Evolutionary conservation across 306 rosid species (phyloP), one percentile per base, ranked within the genome.

Genomic region (Vigna angularis): DNA sequence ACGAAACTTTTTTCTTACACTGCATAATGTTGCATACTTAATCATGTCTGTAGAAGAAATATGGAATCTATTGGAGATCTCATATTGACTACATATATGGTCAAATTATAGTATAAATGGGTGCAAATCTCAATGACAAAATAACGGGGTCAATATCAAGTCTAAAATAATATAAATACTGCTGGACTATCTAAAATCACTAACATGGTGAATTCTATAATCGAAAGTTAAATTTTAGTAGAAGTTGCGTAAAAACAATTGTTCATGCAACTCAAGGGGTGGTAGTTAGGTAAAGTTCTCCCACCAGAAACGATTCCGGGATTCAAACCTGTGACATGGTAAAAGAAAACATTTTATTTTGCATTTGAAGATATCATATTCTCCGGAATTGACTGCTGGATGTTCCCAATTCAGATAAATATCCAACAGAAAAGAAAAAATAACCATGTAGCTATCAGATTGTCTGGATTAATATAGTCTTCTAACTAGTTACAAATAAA

Each of bases 1-100:
- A 53, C 34, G 34, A 30, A 30, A 30, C 34, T 24, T 15, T 12
- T 40, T 51, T 62, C 66, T 69, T 12, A 74, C 55, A 62, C 32
- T 17, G 55, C 50, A 75, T 13, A 52, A 18, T 34, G 34, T 73
- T 73, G 69, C 75, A 78, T 26, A 44, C 28, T 24, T 42, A 20
- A 66, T 9, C 36, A 70, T 11, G 18, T 11, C 53, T 14, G 36
- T 18, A 24, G 9, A 49, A 48, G 34, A 48, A 57, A 47, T 32
- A 15, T 12, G 55, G 34, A 34, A 34, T 34, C 38, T 34, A 34
- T 34, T 34, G 7, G 38, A 34, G 1, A 34, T 34, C 38, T 34
- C 7, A 34, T 5, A 34, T 34, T 34, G 1, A 34, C 38, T 5
- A 34, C 38, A 34, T 4, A 32, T 32, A 34, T 34, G 7, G 7